Evolutionary conservation across 2,329 filamentous ascomycete species (phyloP).

Genomic region (Fusarium xylarioides): DNA sequence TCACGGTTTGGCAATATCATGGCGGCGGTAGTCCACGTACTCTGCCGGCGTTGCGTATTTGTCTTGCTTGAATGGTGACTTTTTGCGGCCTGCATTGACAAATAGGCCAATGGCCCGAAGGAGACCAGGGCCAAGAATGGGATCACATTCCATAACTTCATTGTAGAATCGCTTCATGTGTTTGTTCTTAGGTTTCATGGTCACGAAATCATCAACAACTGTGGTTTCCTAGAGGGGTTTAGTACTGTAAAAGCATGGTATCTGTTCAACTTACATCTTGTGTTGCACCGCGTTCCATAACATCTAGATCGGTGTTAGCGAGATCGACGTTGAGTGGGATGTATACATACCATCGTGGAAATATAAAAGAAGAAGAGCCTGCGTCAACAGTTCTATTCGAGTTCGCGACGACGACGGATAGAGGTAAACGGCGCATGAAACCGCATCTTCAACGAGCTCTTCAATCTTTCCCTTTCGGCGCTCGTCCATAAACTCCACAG

Average conservation of each 20-base stretch:
- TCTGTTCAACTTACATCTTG: background rate
- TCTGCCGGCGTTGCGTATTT: background rate
- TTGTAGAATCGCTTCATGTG: slow-evolving; percentile 2
- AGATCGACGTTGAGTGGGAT: fast-evolving
- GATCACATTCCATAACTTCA: slow-evolving; percentile 2
- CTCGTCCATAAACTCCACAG: slow-evolving; percentile 14
- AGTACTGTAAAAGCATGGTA: background rate
- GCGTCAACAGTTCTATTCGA: slow-evolving; percentile 10
- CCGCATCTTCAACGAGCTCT: slow-evolving; percentile 17
- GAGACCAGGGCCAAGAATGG: slow-evolving; percentile 7
- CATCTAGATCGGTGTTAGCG: background rate
- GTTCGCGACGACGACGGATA: slow-evolving; percentile 13
- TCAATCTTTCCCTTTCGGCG: slow-evolving; percentile 18
- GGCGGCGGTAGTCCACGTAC: slow-evolving; percentile 10
- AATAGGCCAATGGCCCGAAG: background rate
- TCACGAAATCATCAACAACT: slow-evolving; percentile 14
- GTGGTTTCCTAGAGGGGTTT: slow-evolving; percentile 1
- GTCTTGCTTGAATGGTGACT: slow-evolving; percentile 21
- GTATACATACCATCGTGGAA: slow-evolving; percentile 11
- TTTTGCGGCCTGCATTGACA: slow-evolving; percentile 7
- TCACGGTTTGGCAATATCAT: slow-evolving; percentile 9
- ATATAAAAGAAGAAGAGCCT: slow-evolving; percentile 10
- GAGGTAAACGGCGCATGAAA: slow-evolving; percentile 14
- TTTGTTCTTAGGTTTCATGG: slow-evolving; percentile 7
- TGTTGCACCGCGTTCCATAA: slow-evolving; percentile 18